phyloP scores from a whole-genome alignment of 106 monocot species.

The Apostasia shenzhenica region DNA sequence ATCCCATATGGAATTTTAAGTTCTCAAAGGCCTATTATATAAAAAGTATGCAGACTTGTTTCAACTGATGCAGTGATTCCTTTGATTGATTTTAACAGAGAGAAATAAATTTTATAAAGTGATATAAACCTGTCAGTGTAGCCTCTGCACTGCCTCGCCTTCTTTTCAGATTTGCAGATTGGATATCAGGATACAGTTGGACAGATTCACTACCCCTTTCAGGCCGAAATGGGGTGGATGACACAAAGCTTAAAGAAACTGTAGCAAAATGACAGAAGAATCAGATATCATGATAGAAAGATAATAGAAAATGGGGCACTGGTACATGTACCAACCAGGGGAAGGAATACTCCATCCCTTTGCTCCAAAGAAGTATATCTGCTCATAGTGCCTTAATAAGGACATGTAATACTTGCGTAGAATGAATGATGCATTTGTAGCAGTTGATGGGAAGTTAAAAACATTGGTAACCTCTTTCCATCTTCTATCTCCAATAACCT shows the following conservation, averaged over 20 bases:
- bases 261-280: slow-evolving; percentile 6
- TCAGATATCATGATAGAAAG: background rate
- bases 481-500: slow-evolving; percentile 68
- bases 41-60: too few relatives aligned
- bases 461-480: slow-evolving; percentile 86
- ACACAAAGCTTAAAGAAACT: slow-evolving; percentile 11
- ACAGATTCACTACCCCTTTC: slow-evolving; percentile 14
- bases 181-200: slow-evolving; percentile 17
- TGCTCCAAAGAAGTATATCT: slow-evolving; percentile 68
- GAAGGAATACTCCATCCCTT: slow-evolving; percentile 39
- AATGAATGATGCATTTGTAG: slow-evolving; percentile 96
- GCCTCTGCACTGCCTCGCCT: slow-evolving; percentile 30
- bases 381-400: slow-evolving; percentile 77
- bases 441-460: slow-evolving; percentile 90
- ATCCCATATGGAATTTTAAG: too few relatives aligned
- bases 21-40: too few relatives aligned
- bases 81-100: too few relatives aligned
- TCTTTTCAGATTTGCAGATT: slow-evolving; percentile 19
- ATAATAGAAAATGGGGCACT: background rate
- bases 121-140: slow-evolving; percentile 27
- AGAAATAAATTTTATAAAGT: too few relatives aligned
- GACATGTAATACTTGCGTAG: slow-evolving; percentile 85
- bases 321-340: slow-evolving; percentile 18
- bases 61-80: too few relatives aligned
- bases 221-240: slow-evolving; percentile 10